Conservation (phyloP, 2,329 filamentous ascomycete species). For the Phoma sp. region DNA sequence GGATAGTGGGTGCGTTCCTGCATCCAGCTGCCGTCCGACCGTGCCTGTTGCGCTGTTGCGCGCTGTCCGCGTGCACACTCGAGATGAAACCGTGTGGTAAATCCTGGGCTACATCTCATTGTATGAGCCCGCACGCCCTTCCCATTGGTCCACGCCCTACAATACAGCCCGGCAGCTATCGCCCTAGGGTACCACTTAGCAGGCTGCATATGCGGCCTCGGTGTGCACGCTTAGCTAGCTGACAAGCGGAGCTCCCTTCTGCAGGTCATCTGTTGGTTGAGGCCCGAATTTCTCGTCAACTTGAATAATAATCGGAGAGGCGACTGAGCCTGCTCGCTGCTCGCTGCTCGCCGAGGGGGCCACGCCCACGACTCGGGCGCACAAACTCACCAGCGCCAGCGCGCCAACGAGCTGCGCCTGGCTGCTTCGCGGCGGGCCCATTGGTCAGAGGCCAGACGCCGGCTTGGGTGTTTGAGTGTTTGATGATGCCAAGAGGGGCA, state of each 20-base stretch:
- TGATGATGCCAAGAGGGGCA: slow-evolving; percentile 9
- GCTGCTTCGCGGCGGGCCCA: neutral
- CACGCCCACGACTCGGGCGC: neutral
- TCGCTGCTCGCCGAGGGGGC: slow-evolving; percentile 3
- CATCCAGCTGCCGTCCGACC: neutral
- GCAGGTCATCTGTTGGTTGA: slow-evolving; percentile 11
- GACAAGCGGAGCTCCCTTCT: slow-evolving; percentile 10
- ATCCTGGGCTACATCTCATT: slow-evolving; percentile 1
- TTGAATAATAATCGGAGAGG: neutral
- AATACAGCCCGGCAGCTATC: slow-evolving; percentile 11
- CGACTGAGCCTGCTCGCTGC: neutral
- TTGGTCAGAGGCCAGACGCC: slow-evolving; percentile 2
- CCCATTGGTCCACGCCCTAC: slow-evolving; percentile 2
- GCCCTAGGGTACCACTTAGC: slow-evolving; percentile 1
- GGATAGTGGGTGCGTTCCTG: slow-evolving; percentile 5
- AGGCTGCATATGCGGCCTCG: slow-evolving; percentile 9
- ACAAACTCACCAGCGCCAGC: neutral
- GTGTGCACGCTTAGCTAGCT: slow-evolving; percentile 9
- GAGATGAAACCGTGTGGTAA: slow-evolving; percentile 12
- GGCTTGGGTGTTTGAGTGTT: slow-evolving; percentile 4
- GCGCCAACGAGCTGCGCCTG: neutral
- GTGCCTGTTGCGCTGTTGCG: neutral
- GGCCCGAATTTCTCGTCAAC: slow-evolving; percentile 2
- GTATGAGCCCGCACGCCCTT: neutral
- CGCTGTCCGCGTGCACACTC: slow-evolving; percentile 8